Evolutionary conservation across 805 yeast genomes (phyloP).

Genomic region (Candida orba): DNA sequence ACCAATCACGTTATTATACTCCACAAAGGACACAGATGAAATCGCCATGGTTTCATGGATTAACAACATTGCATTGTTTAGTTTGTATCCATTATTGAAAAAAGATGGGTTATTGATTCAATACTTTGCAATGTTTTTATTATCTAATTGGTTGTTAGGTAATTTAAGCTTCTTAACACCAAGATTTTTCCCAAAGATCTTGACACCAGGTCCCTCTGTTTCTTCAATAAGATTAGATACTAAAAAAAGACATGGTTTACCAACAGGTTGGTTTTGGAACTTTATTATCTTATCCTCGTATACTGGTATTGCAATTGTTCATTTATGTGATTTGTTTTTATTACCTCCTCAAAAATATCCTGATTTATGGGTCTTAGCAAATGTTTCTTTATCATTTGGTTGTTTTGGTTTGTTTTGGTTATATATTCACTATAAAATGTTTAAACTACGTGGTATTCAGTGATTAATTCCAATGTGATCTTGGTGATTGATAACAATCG

Average conservation of each 20-base stretch:
- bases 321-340: slow-evolving; percentile 42
- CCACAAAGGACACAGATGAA: slow-evolving; percentile 46
- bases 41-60: slow-evolving; percentile 83
- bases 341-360: slow-evolving; percentile 60
- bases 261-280: slow-evolving; percentile 42
- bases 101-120: slow-evolving; percentile 72
- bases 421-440: slow-evolving; percentile 65
- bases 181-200: slow-evolving; percentile 30
- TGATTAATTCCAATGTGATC: too few species aligned
- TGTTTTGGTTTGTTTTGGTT: slow-evolving; percentile 72
- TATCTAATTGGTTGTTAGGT: slow-evolving; percentile 78
- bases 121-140: slow-evolving; percentile 49
- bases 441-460: slow-evolving; percentile 7
- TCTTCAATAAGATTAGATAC: slow-evolving; percentile 26
- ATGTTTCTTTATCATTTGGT: slow-evolving; percentile 65
- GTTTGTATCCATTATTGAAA: slow-evolving; percentile 79
- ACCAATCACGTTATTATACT: slow-evolving; percentile 65
- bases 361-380: slow-evolving; percentile 79
- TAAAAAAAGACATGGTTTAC: slow-evolving; percentile 38
- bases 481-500: too few species aligned
- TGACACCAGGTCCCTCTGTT: slow-evolving; percentile 40
- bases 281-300: slow-evolving; percentile 46
- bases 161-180: slow-evolving; percentile 49
- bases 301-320: slow-evolving; percentile 42
- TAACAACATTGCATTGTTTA: slow-evolving; percentile 74